Percentiles rank a stretch among this genome's conserved stretches.
These are phyloP conservation scores for Gremmenia infestans DNA, from an alignment of 2,329 filamentous ascomycete species.

Conservation along the genomic window DNA sequence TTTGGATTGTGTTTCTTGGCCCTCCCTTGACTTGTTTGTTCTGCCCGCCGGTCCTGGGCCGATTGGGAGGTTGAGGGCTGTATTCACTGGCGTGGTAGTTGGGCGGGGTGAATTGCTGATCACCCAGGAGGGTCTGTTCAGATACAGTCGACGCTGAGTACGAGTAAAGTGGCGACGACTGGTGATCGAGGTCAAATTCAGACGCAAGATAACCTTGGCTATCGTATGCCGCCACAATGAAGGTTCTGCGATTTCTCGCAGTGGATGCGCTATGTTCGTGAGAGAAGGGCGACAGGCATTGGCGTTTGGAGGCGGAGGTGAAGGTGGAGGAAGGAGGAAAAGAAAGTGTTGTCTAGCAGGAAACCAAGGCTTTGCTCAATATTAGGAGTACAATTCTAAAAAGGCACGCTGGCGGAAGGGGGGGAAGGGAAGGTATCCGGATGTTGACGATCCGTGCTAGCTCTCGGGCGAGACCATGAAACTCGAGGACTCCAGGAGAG, in stretches of 20 bases:
- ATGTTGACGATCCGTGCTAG: not conserved
- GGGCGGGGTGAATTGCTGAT: slow-evolving; percentile 26
- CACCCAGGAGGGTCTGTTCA: slow-evolving; percentile 25
- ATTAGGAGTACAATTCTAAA: no score
- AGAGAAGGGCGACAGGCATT: slow-evolving; percentile 20
- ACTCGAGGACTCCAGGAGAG: no score
- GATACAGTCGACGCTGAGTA: slow-evolving; percentile 28
- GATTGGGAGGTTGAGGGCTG: slow-evolving; percentile 21
- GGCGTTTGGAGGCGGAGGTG: slow-evolving; percentile 6
- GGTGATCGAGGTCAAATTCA: slow-evolving; percentile 26
- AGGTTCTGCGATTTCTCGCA: slow-evolving; percentile 28
- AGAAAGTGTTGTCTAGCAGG: no score
- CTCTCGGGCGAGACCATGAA: not conserved
- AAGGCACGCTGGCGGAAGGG: no score
- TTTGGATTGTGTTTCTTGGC: slow-evolving; percentile 20
- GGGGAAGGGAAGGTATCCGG: not conserved
- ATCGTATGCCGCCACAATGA: slow-evolving; percentile 29
- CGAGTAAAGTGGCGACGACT: slow-evolving; percentile 20
- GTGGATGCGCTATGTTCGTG: slow-evolving; percentile 13
- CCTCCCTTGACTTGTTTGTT: slow-evolving; percentile 9
- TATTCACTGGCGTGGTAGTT: slow-evolving; percentile 16
- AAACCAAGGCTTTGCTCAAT: no score
- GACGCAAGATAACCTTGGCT: slow-evolving; percentile 26
- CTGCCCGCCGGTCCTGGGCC: slow-evolving; percentile 17
- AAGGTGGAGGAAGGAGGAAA: not conserved